Conservation (phyloP, 1,284 basidiomycete species). For the Melampsora allii-populina region DNA sequence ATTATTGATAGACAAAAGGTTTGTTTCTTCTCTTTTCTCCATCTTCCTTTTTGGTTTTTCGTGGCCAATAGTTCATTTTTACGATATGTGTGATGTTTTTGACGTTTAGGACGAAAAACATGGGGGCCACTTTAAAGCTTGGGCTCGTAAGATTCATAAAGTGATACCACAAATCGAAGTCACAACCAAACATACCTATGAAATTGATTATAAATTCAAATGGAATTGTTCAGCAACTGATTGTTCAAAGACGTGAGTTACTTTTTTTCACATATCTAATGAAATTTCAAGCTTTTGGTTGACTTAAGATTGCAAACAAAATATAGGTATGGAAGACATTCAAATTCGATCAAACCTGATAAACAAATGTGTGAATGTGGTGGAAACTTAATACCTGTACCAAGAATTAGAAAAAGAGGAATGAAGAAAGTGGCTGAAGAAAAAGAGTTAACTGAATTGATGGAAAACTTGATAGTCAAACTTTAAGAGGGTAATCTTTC, state of each 20-base stretch:
- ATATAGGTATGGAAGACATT: slow-evolving; percentile 68
- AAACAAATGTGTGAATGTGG: slow-evolving; percentile 60
- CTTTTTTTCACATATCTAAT: not conserved
- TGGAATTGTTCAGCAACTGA: slow-evolving; percentile 63
- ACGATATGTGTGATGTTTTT: not conserved
- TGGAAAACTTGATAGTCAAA: not conserved
- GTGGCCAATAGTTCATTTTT: not conserved
- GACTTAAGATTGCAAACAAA: not conserved
- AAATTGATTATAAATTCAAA: slow-evolving; percentile 69
- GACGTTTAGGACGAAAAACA: slow-evolving; percentile 49
- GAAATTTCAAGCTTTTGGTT: slow-evolving; percentile 45
- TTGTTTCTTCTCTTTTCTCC: slow-evolving; percentile 55
- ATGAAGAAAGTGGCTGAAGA: not conserved
- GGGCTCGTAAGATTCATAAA: slow-evolving; percentile 59
- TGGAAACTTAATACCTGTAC: slow-evolving; percentile 27
- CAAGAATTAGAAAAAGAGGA: slow-evolving; percentile 9
- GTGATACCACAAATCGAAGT: slow-evolving; percentile 65
- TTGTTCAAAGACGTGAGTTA: slow-evolving; percentile 63
- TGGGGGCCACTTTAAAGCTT: slow-evolving; percentile 56
- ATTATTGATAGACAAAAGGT: slow-evolving; percentile 66
- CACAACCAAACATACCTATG: slow-evolving; percentile 70
- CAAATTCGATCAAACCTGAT: slow-evolving; percentile 68
- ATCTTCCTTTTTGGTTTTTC: not conserved
- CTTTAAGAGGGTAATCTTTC: too few species aligned
- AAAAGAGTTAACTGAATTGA: not conserved